Percentiles rank a stretch among this genome's conserved stretches.
phyloP scores from a whole-genome alignment of 306 rosid genomes.

The Sindora glabra region DNA sequence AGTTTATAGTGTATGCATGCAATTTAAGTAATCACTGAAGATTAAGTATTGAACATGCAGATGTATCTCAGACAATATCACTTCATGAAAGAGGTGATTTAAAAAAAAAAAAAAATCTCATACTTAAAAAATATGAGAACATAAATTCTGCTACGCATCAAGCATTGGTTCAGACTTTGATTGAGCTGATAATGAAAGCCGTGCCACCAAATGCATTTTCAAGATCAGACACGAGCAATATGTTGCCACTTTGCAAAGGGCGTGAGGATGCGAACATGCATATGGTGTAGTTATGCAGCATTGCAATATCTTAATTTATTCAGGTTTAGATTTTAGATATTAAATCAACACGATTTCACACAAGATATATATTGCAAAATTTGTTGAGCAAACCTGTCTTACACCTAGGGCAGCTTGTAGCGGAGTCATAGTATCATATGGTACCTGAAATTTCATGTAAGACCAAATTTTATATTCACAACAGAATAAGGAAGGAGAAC shows the following conservation, averaged over 20 bases:
- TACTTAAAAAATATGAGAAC: background rate
- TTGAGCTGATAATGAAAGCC: background rate
- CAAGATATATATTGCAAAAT: background rate
- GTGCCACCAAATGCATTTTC: background rate
- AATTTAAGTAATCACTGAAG: too few species aligned
- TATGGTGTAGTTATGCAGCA: background rate
- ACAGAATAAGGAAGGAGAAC: slow-evolving; percentile 6
- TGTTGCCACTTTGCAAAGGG: background rate
- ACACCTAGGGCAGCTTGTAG: slow-evolving; percentile 99
- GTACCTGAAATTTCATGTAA: slow-evolving; percentile 53
- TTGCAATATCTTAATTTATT: background rate
- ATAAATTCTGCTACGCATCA: background rate
- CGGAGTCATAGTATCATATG: slow-evolving; percentile 98
- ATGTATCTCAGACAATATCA: too few species aligned
- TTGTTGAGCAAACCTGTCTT: slow-evolving; percentile 75
- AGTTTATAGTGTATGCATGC: too few species aligned
- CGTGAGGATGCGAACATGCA: background rate
- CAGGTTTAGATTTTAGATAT: background rate
- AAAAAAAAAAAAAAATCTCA: too few species aligned
- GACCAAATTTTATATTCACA: background rate
- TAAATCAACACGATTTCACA: background rate
- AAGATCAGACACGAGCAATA: background rate
- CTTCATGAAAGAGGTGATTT: too few species aligned
- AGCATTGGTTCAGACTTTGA: background rate
- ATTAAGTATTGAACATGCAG: too few species aligned